A percentile compares a stretch with the other conserved stretches of the same genome.
Conservation (phyloP, 163 green algal genomes). For the Chlorella variabilis region DNA sequence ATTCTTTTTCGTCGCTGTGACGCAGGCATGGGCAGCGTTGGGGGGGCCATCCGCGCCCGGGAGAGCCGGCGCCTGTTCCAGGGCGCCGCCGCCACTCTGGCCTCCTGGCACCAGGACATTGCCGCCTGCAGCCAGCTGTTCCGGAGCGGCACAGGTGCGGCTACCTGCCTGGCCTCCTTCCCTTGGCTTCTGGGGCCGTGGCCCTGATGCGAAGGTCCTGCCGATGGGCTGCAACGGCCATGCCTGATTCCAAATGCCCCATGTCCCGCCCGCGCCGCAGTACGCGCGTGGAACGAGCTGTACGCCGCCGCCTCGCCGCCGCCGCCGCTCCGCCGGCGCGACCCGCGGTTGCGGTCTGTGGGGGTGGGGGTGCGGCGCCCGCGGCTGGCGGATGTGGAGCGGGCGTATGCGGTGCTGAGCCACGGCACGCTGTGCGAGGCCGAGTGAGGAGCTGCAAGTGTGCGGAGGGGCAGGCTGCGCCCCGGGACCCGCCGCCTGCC, state of each 20-base stretch:
- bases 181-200: no score
- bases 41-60: conserved; percentile 25
- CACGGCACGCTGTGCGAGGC: not conserved
- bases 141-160: conserved; percentile 16
- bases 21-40: conserved; percentile 31
- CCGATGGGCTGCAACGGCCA: no score
- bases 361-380: conserved; percentile 11
- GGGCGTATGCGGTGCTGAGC: not conserved
- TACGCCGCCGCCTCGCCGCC: not conserved
- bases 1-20: not conserved
- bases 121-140: conserved; percentile 24
- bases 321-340: not conserved
- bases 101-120: conserved; percentile 29
- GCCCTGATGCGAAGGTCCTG: not conserved
- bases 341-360: not conserved
- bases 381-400: conserved; percentile 1
- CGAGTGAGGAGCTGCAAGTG: not conserved
- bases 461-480: no score
- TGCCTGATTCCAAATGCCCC: not conserved
- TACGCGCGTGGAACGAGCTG: conserved; percentile 49
- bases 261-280: not conserved
- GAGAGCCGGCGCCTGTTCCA: conserved; percentile 41
- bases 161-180: not conserved
- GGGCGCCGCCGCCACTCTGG: conserved; percentile 7
- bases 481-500: no score